Evolutionary conservation across 495 filamentous ascomycete genomes (phyloP).

Genomic region (Penicillium riverlandense): DNA sequence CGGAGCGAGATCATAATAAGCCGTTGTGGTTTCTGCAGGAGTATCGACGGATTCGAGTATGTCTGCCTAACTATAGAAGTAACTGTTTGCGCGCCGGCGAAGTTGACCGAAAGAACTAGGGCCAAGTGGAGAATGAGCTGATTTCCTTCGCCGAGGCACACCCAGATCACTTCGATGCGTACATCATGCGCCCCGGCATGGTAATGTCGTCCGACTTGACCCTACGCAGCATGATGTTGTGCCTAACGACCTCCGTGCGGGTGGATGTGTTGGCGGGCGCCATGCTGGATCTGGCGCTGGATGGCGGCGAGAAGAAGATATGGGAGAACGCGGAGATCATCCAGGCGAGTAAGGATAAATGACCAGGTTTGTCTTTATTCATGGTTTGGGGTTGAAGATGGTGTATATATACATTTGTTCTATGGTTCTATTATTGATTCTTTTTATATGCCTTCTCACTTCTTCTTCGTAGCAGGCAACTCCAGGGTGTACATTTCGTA

Average conservation of each 20-base stretch:
- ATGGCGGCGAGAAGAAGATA: constrained; percentile 25
- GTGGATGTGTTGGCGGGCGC: constrained; percentile 31
- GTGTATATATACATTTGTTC: neutral
- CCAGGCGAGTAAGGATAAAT: neutral
- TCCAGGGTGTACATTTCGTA: no score
- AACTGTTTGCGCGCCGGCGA: neutral
- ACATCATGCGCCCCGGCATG: constrained; percentile 29
- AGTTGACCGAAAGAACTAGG: constrained; percentile 12
- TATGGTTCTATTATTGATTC: neutral
- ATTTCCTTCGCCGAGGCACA: constrained; percentile 22
- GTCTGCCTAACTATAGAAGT: neutral
- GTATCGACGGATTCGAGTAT: constrained; percentile 38
- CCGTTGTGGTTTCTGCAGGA: constrained; percentile 33
- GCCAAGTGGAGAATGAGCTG: constrained; percentile 33
- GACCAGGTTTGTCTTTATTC: neutral
- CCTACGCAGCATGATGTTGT: constrained; percentile 12
- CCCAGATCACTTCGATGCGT: constrained; percentile 17
- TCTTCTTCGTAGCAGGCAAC: no score
- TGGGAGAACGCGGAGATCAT: constrained; percentile 16
- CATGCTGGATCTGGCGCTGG: constrained; percentile 30
- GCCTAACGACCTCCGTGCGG: constrained; percentile 13
- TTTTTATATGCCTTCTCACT: neutral
- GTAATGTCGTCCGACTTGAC: constrained; percentile 17
- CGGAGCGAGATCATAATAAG: constrained; percentile 41
- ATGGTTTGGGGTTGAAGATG: neutral